phyloP scores from a whole-genome alignment of 129 eudicot genomes.

The Mikania micrantha region DNA sequence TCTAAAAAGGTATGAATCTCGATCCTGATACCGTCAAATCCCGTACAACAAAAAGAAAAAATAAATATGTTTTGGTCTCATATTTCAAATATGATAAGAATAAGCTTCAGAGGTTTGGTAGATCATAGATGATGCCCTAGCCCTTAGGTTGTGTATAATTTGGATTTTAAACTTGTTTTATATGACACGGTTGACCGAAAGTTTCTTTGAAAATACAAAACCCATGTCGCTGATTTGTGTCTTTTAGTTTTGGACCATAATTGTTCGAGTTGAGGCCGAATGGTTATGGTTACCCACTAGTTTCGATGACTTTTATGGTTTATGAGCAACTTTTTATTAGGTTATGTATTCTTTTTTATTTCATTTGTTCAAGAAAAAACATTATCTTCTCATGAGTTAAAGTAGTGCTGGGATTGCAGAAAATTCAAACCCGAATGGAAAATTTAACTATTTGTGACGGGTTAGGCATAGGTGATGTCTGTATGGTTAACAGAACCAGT shows the following conservation, averaged over 20 bases:
- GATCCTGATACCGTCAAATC: not conserved
- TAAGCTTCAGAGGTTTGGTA: slow-evolving; percentile 16
- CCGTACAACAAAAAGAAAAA: slow-evolving; percentile 8
- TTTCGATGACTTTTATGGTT: not conserved
- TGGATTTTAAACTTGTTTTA: slow-evolving; percentile 7
- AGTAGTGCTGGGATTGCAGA: too few relatives aligned
- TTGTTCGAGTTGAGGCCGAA: too few relatives aligned
- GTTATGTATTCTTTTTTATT: too few relatives aligned
- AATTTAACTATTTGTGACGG: too few relatives aligned
- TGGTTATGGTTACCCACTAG: not conserved
- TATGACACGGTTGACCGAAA: slow-evolving; percentile 1
- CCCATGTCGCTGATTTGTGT: not conserved
- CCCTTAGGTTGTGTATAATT: slow-evolving; percentile 23
- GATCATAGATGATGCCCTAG: slow-evolving; percentile 13
- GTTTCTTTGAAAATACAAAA: slow-evolving; percentile 14
- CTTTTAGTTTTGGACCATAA: not conserved
- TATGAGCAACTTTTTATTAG: not conserved
- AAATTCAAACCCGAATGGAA: too few relatives aligned
- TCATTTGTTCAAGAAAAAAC: too few relatives aligned
- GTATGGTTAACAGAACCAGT: too few relatives aligned
- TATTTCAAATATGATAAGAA: slow-evolving; percentile 11
- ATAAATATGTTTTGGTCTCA: slow-evolving; percentile 1
- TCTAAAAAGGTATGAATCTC: not conserved
- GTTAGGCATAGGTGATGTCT: too few relatives aligned
- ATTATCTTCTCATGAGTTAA: too few relatives aligned